phyloP scores from a whole-genome alignment of 768 basidiomycete species.

The Boletus huronensis region DNA sequence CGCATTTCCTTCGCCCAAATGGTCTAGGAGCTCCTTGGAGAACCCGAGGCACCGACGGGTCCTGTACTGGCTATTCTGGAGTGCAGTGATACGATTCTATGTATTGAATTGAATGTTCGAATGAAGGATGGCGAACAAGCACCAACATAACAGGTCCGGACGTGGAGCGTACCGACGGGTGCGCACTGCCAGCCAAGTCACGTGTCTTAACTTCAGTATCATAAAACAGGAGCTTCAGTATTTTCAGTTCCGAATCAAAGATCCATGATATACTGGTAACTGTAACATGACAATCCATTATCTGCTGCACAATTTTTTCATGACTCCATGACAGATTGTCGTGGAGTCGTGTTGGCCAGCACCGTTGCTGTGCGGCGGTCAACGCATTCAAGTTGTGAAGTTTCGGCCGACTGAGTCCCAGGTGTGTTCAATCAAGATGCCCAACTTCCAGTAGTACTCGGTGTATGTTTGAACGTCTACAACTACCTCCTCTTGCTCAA shows the following conservation, averaged over 20 bases:
- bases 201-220: slow-evolving; percentile 13
- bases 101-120: not conserved
- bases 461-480: not conserved
- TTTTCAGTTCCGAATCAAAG: too few species aligned
- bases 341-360: not conserved
- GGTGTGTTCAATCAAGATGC: not conserved
- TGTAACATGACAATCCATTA: not conserved
- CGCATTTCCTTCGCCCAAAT: not conserved
- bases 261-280: too few species aligned
- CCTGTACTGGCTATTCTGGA: not conserved
- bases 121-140: not conserved
- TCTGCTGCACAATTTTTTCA: not conserved
- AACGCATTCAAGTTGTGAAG: not conserved
- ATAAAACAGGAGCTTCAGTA: too few species aligned
- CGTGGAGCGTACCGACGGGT: not conserved
- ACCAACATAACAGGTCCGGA: not conserved
- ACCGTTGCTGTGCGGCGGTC: not conserved
- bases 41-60: not conserved
- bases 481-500: not conserved
- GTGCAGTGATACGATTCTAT: not conserved
- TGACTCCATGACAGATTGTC: not conserved
- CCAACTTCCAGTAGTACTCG: not conserved
- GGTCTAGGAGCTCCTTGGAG: not conserved
- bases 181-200: slow-evolving; percentile 3
- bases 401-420: not conserved